Conservation (phyloP, 805 yeast species). For the Cyberlindnera xishuangbannaensis region DNA sequence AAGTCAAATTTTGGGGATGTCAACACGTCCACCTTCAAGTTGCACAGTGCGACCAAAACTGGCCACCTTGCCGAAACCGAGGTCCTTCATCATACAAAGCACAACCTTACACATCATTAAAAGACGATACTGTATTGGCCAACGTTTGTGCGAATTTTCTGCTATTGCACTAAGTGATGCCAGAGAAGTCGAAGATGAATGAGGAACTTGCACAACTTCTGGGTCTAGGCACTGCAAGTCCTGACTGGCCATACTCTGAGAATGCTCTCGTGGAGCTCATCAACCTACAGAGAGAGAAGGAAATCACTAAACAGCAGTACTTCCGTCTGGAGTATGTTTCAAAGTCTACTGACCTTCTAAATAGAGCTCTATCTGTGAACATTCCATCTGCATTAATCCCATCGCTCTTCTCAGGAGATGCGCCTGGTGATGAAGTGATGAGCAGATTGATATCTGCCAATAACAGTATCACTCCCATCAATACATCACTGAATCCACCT, state of each 20-base stretch:
- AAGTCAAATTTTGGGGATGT: too few species aligned
- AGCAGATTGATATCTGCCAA: slow-evolving; percentile 9
- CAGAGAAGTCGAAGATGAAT: not conserved
- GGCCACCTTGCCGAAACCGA: too few species aligned
- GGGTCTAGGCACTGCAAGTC: slow-evolving; percentile 19
- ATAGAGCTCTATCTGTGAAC: slow-evolving; percentile 52
- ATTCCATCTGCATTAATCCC: slow-evolving; percentile 65
- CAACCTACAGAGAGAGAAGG: slow-evolving; percentile 48
- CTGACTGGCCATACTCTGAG: slow-evolving; percentile 24
- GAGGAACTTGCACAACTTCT: slow-evolving; percentile 16
- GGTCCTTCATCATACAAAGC: too few species aligned
- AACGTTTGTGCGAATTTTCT: too few species aligned
- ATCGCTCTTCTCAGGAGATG: slow-evolving; percentile 41
- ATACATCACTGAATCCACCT: slow-evolving; percentile 2
- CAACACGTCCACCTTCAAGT: too few species aligned
- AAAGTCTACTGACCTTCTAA: slow-evolving; percentile 55
- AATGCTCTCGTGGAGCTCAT: slow-evolving; percentile 20
- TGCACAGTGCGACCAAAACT: too few species aligned
- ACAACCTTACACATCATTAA: too few species aligned
- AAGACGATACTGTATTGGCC: too few species aligned
- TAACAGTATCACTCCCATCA: slow-evolving; percentile 5
- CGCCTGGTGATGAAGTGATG: slow-evolving; percentile 14
- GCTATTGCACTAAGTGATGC: too few species aligned
- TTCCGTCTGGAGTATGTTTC: slow-evolving; percentile 59
- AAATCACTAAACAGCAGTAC: slow-evolving; percentile 74